These are phyloP conservation scores for Narthecium ossifragum DNA, from an alignment of 106 monocot genomes.

Conservation along the genomic window DNA sequence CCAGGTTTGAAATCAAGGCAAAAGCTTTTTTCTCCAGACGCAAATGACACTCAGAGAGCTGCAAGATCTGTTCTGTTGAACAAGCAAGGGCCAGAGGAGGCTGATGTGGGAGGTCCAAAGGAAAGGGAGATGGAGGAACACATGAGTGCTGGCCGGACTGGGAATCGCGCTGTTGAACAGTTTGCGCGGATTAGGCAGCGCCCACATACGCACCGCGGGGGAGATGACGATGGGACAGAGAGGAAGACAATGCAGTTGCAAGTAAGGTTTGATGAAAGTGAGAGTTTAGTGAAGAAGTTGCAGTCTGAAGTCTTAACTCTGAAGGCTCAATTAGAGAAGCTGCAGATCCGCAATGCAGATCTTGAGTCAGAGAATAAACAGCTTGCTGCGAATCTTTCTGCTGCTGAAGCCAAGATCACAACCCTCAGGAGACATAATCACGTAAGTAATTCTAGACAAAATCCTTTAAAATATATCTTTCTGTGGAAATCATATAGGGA, in stretches of 20 bases:
- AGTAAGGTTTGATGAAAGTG: conserved; percentile 36
- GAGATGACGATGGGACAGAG: conserved; percentile 12
- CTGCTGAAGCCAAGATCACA: conserved; percentile 35
- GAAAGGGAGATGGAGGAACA: conserved; percentile 13
- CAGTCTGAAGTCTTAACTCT: conserved; percentile 27
- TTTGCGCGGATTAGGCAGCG: conserved; percentile 21
- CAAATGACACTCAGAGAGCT: conserved; percentile 1
- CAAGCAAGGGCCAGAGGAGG: conserved; percentile 16
- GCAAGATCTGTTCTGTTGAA: conserved; percentile 24
- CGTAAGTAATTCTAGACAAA: conserved; percentile 14
- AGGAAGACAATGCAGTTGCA: conserved; percentile 27
- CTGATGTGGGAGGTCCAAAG: conserved; percentile 1
- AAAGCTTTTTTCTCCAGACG: conserved; percentile 16
- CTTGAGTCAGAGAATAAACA: conserved; percentile 52
- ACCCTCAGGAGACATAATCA: conserved; percentile 14
- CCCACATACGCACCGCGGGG: conserved; percentile 12
- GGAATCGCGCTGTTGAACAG: conserved; percentile 20
- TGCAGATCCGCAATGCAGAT: conserved; percentile 35
- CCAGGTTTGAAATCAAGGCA: conserved; percentile 13
- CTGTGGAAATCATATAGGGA: too few species aligned
- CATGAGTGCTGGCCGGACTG: conserved; percentile 8
- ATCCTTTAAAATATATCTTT: too few species aligned
- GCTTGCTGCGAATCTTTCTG: conserved; percentile 22
- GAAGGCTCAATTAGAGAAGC: conserved; percentile 41
- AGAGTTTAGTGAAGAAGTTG: conserved; percentile 42